Base-by-base conservation (phyloP, 169 alveolate species). In the Plasmodium inui region DNA sequence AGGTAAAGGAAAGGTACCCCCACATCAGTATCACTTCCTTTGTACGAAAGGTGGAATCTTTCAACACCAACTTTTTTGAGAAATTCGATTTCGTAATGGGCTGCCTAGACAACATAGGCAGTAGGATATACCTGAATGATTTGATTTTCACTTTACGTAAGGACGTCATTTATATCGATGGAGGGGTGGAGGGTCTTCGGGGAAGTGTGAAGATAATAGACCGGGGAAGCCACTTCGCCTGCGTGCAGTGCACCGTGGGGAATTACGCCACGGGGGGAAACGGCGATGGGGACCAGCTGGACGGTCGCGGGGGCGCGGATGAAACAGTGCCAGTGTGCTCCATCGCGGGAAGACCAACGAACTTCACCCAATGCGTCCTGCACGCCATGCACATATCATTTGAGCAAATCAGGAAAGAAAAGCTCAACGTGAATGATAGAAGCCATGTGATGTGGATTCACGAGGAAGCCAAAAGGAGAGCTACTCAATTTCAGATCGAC, bases 181-280 rank as follows among this genome's bases (percentile, higher is more conserved):
- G 97, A 6, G 97, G 97, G 17, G 94, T 96, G 26, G 96, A 95
- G 74, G 96, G 92, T 19, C 84, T 95, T 30, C 92, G 88, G 12
- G 97, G 96, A 14, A 96, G 90, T 61, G 92, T 94, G 41, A 91
- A 96, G 70, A 94, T 92, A 22, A 79, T 95, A 7, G 81, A 83
- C 50, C 83, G 84, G 12, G 50, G 80, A 4, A 39, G 37, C 9
- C 70, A 94, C 37, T 74, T 94, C 46, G 97, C 94, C 7, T 95
- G 97, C 41, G 70, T 96, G 14, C 78, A 92, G 70, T 83, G 96
- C 22, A 84, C 95, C 30, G 79, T 93, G 55, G 83, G 73, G 2
- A 82, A 90, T 57, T 78, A 92, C 84, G 94, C 94, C 78, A 5
- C 22, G 12, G 22, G 55, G 41, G 72, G 46, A 14, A 26, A 7